Evolutionary conservation across 2,329 filamentous ascomycete species (phyloP).

Genomic region (Myriosclerotinia duriaeana): DNA sequence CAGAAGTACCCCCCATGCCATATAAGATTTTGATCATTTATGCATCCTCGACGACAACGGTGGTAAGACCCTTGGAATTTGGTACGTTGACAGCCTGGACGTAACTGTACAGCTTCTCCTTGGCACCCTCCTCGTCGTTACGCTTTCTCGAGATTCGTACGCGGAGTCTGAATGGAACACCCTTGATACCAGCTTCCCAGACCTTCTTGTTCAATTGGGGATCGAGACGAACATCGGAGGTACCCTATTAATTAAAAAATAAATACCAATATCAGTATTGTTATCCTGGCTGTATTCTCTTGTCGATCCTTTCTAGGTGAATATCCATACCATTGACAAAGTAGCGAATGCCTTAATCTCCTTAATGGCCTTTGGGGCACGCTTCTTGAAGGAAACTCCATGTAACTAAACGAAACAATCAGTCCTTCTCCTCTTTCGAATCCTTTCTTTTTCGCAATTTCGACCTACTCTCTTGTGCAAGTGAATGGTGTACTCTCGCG

Average conservation of each 20-base stretch:
- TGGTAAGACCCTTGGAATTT: slow-evolving; percentile 96
- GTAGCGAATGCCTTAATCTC: slow-evolving; percentile 95
- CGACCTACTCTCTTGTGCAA: slow-evolving; percentile 96
- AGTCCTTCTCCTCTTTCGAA: slow-evolving; percentile 43
- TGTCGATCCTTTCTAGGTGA: slow-evolving; percentile 4
- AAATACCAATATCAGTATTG: slow-evolving; percentile 24
- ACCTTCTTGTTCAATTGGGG: slow-evolving; percentile 99
- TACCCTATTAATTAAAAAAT: slow-evolving; percentile 63
- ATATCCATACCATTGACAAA: slow-evolving; percentile 84
- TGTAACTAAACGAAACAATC: slow-evolving; percentile 70
- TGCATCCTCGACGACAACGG: slow-evolving; percentile 76
- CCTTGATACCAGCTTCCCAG: slow-evolving; percentile 99
- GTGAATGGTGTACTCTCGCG: slow-evolving; percentile 99
- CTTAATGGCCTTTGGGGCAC: slow-evolving; percentile 97
- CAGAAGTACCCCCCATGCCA: slow-evolving; percentile 35
- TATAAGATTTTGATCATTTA: slow-evolving; percentile 42
- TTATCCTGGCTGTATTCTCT: neutral
- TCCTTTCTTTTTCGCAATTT: slow-evolving; percentile 23
- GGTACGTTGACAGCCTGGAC: slow-evolving; percentile 99
- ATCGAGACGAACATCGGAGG: slow-evolving; percentile 94
- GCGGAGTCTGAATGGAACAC: slow-evolving; percentile 93
- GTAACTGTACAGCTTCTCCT: slow-evolving; percentile 99
- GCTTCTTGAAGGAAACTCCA: slow-evolving; percentile 99
- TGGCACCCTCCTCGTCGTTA: slow-evolving; percentile 99
- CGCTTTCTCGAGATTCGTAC: slow-evolving; percentile 99